Evolutionary conservation across 169 alveolate genomes (phyloP), one percentile per base, ranked within the genome.

Genomic region (Cryptosporidium muris): DNA sequence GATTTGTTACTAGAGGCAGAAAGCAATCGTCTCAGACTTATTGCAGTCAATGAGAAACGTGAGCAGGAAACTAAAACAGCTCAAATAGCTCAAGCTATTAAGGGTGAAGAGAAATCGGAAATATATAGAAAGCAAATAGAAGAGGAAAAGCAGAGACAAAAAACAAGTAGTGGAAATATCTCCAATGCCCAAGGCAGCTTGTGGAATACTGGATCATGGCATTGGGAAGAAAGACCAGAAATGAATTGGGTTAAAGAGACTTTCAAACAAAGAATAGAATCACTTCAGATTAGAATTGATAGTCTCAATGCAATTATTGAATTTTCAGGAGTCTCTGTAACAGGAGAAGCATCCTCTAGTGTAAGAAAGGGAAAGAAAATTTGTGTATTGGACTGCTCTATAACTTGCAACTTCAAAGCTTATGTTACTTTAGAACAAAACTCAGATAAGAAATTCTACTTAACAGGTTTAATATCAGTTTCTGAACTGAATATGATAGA

Each of bases 271-370:
- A 89, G 37, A 48, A 64, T 89, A 9, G 89, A 81, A 48, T 52
- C 42, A 2, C 62, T 56, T 9, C 60, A 66, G 1, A 0, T 45
- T 48, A 67, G 25, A 4, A 40, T 40, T 45, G 40, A 42, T 2
- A 43, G 34, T 14, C 25, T 45, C 9, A 38, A 54, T 14, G 0
- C 54, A 49, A 25, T n/a, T 4, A 68, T 89, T 48, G 52, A 65
- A 25, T 68, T 56, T 58, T 64, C 81, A 4, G 81, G 68, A 4
- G 88, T 89, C 2, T 88, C 67, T 4, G 85, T 74, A 3, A 62
- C 66, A 5, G 92, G 92, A n/a, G 92, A 89, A 63, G 92, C 92
- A 58, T 89, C 90, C 36, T 89, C 92, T 6, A 89, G 92, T 47
- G 62, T 89, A 49, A 82, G 92, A 42, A 89, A 89, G 63, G 89